phyloP scores from a whole-genome alignment of 768 basidiomycete genomes.

The Leccinum uliginosum region DNA sequence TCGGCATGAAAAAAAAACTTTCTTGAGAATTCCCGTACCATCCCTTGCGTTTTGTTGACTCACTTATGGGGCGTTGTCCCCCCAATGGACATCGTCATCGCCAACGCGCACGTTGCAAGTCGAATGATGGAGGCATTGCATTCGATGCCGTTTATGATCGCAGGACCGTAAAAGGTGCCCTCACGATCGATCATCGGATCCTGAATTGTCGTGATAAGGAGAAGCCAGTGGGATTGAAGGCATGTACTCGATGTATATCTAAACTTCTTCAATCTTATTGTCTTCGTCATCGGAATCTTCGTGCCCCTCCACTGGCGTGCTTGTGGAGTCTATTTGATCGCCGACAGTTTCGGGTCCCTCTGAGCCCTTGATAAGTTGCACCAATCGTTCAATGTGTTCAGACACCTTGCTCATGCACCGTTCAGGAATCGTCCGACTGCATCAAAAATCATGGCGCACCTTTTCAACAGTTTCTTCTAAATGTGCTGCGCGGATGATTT shows the following conservation, averaged over 20 bases:
- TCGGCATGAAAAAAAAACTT: constrained; percentile 13
- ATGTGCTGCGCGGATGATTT: constrained; percentile 76
- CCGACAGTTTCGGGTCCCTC: constrained; percentile 51
- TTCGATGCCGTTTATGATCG: background rate
- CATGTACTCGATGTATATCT: constrained; percentile 23
- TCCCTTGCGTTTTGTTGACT: constrained; percentile 19
- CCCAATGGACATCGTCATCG: background rate
- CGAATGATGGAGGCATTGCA: background rate
- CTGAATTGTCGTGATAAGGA: background rate
- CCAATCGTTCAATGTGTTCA: constrained; percentile 85
- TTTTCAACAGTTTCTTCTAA: constrained; percentile 74
- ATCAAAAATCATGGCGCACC: constrained; percentile 36
- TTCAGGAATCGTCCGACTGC: background rate
- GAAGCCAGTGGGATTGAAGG: constrained; percentile 8
- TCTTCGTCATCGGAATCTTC: constrained; percentile 58
- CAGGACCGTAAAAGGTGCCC: background rate
- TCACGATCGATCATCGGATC: background rate
- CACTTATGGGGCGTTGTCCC: constrained; percentile 15
- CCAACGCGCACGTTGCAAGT: constrained; percentile 1
- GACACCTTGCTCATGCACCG: constrained; percentile 50
- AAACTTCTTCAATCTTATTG: constrained; percentile 73
- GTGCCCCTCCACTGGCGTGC: constrained; percentile 15
- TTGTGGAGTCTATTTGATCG: constrained; percentile 33
- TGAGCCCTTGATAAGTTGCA: constrained; percentile 76
- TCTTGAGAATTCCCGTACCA: constrained; percentile 20